Evolutionary conservation across 495 filamentous ascomycete genomes (phyloP).

Genomic region (Sabuloglossum arenarium): DNA sequence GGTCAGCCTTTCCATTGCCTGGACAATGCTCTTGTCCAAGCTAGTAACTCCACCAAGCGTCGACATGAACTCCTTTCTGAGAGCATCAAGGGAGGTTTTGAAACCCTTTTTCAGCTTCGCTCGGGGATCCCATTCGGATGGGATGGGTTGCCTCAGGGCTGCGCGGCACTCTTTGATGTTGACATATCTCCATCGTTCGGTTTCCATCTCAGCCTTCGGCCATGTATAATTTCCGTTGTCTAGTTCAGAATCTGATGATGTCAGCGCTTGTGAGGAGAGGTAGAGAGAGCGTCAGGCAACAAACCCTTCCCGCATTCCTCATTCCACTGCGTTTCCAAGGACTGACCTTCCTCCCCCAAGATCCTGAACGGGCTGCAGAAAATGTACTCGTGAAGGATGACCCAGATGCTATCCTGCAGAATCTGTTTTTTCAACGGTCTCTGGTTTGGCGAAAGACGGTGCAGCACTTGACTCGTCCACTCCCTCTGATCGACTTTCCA

Average conservation of each 20-base stretch:
- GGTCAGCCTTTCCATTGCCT: background rate
- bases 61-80: background rate
- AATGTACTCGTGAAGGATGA: constrained; percentile 2
- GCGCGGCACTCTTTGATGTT: background rate
- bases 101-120: background rate
- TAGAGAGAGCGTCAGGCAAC: background rate
- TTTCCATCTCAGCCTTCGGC: background rate
- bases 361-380: constrained; percentile 9
- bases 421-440: constrained; percentile 6
- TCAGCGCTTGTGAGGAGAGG: background rate
- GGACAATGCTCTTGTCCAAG: background rate
- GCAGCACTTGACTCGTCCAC: background rate
- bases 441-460: background rate
- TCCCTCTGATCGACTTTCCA: background rate
- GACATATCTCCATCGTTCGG: background rate
- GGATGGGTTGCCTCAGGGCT: background rate
- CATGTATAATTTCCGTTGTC: background rate
- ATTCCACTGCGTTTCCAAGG: constrained; percentile 6
- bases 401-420: constrained; percentile 8
- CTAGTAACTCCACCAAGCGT: background rate
- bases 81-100: background rate
- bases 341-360: constrained; percentile 4
- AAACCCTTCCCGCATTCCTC: constrained; percentile 4
- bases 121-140: background rate
- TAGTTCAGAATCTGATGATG: background rate